Evolutionary conservation across 352 stramenopile genomes (phyloP).

Genomic region (Pseudoperonospora humuli): DNA sequence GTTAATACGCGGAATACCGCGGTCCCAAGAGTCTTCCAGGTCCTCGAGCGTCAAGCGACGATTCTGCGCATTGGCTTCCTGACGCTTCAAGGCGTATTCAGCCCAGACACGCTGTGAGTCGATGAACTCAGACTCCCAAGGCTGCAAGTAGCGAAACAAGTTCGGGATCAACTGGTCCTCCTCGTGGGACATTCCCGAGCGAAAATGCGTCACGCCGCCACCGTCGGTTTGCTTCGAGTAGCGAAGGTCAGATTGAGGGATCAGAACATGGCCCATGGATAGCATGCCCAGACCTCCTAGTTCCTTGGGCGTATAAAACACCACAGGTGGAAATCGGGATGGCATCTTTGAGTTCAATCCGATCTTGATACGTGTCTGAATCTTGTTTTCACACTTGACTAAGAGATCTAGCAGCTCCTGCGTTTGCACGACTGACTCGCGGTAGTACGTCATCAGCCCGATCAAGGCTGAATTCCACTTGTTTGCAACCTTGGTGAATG

Average conservation of each 20-base stretch:
- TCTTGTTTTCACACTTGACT: slow-evolving; percentile 99
- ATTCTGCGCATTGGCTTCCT: slow-evolving; percentile 99
- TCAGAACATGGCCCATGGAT: slow-evolving; percentile 99
- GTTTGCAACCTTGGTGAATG: slow-evolving; percentile 99
- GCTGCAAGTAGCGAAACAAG: slow-evolving; percentile 98
- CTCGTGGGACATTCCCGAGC: slow-evolving; percentile 94
- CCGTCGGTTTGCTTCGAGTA: slow-evolving; percentile 99
- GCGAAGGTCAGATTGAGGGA: slow-evolving; percentile 97
- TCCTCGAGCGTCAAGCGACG: slow-evolving; percentile 98
- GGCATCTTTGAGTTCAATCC: slow-evolving; percentile 99
- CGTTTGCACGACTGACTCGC: slow-evolving; percentile 98
- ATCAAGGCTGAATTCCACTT: slow-evolving; percentile 96
- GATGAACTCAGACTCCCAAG: slow-evolving; percentile 98
- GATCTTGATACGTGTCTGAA: slow-evolving; percentile 99
- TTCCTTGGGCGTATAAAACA: slow-evolving; percentile 99
- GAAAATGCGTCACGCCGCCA: slow-evolving; percentile 98
- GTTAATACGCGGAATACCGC: slow-evolving; percentile 96
- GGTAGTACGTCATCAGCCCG: slow-evolving; percentile 99
- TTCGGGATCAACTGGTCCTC: slow-evolving; percentile 99
- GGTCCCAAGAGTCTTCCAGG: slow-evolving; percentile 99
- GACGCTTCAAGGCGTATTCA: slow-evolving; percentile 98
- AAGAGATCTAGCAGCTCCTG: slow-evolving; percentile 99
- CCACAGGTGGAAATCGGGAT: slow-evolving; percentile 96
- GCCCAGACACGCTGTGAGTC: slow-evolving; percentile 99
- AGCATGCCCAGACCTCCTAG: slow-evolving; percentile 99